phyloP scores from a whole-genome alignment of 2,329 filamentous ascomycete species.

The Exophiala aquamarina region DNA sequence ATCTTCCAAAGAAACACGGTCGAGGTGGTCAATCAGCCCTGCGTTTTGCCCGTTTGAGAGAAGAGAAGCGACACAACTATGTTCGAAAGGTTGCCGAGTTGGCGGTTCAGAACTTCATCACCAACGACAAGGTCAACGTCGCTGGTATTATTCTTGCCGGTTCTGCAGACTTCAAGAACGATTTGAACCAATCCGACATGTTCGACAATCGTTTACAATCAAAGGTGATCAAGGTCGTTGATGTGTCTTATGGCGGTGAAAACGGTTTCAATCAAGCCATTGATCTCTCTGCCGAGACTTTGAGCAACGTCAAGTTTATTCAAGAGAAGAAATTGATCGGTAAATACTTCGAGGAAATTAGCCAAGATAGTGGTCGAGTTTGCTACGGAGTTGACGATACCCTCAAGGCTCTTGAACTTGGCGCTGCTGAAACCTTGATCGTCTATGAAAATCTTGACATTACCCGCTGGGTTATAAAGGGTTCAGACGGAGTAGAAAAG shows the following conservation, averaged over 20 bases:
- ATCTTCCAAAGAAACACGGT: constrained; percentile 99
- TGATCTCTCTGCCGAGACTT: constrained; percentile 88
- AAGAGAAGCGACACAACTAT: constrained; percentile 99
- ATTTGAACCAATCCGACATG: constrained; percentile 94
- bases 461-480: constrained; percentile 86
- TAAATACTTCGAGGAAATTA: constrained; percentile 98
- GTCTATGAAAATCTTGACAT: constrained; percentile 97
- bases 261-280: constrained; percentile 99
- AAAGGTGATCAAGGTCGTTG: constrained; percentile 99
- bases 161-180: constrained; percentile 99
- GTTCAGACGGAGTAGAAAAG: constrained; percentile 68
- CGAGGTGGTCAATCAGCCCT: constrained; percentile 99
- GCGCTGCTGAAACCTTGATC: constrained; percentile 90
- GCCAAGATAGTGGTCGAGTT: constrained; percentile 92
- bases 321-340: constrained; percentile 99
- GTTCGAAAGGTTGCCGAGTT: constrained; percentile 97
- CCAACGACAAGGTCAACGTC: constrained; percentile 96
- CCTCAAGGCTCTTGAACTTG: constrained; percentile 91
- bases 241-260: constrained; percentile 97
- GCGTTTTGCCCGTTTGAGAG: constrained; percentile 98
- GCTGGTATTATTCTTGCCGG: constrained; percentile 92
- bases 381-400: constrained; percentile 99
- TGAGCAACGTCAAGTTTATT: constrained; percentile 99
- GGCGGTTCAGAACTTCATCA: constrained; percentile 98
- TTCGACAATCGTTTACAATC: constrained; percentile 87